These are phyloP conservation scores for Rossbeevera mucosa DNA, from an alignment of 768 basidiomycete genomes.

Conservation along the genomic window DNA sequence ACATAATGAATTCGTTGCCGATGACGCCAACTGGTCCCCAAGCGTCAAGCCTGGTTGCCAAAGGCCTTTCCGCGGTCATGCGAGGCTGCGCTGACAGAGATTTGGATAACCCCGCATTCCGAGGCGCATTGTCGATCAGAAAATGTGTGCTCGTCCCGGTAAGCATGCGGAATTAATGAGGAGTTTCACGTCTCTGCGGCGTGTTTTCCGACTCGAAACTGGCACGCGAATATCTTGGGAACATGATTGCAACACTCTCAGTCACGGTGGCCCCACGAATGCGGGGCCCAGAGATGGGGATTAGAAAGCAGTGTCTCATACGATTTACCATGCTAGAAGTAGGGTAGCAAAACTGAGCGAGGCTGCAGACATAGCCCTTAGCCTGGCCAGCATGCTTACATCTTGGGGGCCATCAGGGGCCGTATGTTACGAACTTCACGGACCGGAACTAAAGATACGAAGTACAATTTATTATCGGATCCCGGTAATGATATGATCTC, in stretches of 20 bases:
- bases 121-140: neutral
- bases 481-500: neutral
- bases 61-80: neutral
- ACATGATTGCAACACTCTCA: neutral
- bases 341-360: no score
- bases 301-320: neutral
- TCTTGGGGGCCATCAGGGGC: no score
- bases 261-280: no score
- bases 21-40: neutral
- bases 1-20: no score
- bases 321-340: no score
- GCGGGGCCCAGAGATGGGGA: neutral
- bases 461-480: no score
- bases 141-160: neutral
- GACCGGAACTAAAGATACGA: no score
- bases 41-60: neutral
- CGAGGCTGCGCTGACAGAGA: neutral
- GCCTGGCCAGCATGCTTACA: no score
- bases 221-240: neutral
- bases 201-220: neutral
- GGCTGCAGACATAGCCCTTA: no score
- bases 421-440: no score
- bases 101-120: neutral
- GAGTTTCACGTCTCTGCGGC: neutral
- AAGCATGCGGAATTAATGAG: neutral